These are phyloP conservation scores for Pseudoturritis turrita DNA, from an alignment of 345 rosid species.

Conservation along the genomic window DNA sequence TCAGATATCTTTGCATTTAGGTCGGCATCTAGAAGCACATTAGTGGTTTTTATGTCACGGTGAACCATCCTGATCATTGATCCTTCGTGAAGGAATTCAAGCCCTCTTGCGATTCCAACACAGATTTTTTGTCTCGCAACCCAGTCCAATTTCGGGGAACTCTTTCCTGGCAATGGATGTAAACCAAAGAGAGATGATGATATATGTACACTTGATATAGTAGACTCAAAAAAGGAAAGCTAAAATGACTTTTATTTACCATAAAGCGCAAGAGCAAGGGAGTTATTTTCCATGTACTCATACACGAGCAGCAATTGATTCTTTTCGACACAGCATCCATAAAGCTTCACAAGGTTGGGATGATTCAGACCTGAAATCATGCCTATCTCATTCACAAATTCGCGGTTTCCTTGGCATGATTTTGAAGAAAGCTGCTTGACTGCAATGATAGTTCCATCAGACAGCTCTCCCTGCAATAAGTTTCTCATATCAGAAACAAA, in stretches of 20 bases:
- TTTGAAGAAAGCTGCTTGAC: constrained; percentile 40
- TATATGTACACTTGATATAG: not conserved
- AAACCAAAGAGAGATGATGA: not conserved
- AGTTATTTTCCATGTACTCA: constrained; percentile 44
- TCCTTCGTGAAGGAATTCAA: constrained; percentile 56
- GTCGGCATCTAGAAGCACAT: constrained; percentile 47
- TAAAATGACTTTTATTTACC: constrained; percentile 13
- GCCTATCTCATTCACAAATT: constrained; percentile 42
- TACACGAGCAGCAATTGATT: constrained; percentile 36
- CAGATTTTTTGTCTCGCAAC: constrained; percentile 43
- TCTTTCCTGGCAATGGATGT: not conserved
- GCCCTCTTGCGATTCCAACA: constrained; percentile 57
- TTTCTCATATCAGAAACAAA: not conserved
- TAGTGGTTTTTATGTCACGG: constrained; percentile 59
- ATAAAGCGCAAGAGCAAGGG: constrained; percentile 29
- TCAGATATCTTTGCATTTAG: constrained; percentile 65
- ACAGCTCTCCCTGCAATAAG: constrained; percentile 19
- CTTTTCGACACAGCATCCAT: constrained; percentile 39
- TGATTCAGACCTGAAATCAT: constrained; percentile 40
- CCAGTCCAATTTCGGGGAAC: constrained; percentile 39
- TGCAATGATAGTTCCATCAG: constrained; percentile 32
- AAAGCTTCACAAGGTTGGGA: constrained; percentile 39
- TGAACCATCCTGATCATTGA: constrained; percentile 55
- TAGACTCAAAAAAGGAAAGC: not conserved
- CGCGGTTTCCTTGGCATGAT: constrained; percentile 41